phyloP scores from a whole-genome alignment of 2,329 filamentous ascomycete genomes.

The Verruconis gallopava region DNA sequence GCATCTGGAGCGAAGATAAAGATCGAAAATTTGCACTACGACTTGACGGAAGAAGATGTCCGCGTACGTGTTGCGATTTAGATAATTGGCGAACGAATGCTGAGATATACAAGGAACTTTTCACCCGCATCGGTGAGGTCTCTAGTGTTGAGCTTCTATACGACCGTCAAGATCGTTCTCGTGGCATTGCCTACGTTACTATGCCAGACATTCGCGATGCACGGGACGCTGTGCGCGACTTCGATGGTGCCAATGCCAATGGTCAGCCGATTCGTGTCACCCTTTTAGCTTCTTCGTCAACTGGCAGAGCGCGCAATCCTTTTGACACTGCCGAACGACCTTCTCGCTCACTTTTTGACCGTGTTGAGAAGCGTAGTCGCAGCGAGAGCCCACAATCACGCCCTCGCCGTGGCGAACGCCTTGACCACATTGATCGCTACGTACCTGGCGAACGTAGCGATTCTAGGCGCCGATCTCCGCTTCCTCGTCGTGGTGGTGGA shows the following conservation, averaged over 20 bases:
- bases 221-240: conserved; percentile 60
- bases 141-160: conserved; percentile 59
- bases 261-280: conserved; percentile 64
- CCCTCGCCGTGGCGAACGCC: conserved; percentile 28
- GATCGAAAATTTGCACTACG: conserved; percentile 86
- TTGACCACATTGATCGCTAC: conserved; percentile 64
- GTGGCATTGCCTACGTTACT: conserved; percentile 72
- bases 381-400: conserved; percentile 24
- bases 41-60: conserved; percentile 73
- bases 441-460: conserved; percentile 46
- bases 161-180: conserved; percentile 77
- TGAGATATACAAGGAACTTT: conserved; percentile 51
- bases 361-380: conserved; percentile 37
- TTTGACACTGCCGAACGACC: conserved; percentile 39
- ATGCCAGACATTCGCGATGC: conserved; percentile 63
- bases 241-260: conserved; percentile 81
- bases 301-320: conserved; percentile 26
- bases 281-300: conserved; percentile 25
- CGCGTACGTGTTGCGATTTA: conserved; percentile 39
- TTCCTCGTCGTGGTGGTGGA: conserved; percentile 31
- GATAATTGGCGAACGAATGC: neutral
- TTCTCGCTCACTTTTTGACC: conserved; percentile 52
- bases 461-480: conserved; percentile 40
- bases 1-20: conserved; percentile 56
- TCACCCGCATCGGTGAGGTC: conserved; percentile 63